Evolutionary conservation across 2,329 filamentous ascomycete species (phyloP).

Genomic region (Rhynchosporium secalis): DNA sequence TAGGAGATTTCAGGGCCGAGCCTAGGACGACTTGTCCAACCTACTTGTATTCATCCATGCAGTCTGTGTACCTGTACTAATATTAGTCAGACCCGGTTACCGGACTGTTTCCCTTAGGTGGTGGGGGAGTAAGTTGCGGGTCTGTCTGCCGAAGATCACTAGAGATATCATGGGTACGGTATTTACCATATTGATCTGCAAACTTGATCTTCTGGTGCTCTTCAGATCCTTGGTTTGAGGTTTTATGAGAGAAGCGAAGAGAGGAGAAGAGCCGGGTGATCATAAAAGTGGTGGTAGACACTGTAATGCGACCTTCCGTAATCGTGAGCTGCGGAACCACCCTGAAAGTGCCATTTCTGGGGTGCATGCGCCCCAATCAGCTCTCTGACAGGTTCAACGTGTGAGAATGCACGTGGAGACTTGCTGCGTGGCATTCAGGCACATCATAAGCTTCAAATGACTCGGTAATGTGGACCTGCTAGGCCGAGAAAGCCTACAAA

Average conservation of each 20-base stretch:
- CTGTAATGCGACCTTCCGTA: conserved; percentile 5
- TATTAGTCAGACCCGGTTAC: no score
- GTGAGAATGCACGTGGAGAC: not conserved
- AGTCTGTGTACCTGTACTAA: no score
- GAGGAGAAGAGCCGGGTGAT: not conserved
- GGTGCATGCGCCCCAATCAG: conserved; percentile 8
- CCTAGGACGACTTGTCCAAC: not conserved
- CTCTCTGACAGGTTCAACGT: not conserved
- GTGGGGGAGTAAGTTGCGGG: no score
- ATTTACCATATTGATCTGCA: not conserved
- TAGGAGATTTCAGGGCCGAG: not conserved
- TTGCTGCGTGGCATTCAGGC: conserved; percentile 2
- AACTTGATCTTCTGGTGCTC: no score
- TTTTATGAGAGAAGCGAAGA: not conserved
- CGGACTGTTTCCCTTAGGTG: no score
- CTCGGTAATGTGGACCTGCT: conserved; percentile 12
- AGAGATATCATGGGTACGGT: not conserved
- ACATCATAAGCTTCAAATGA: not conserved
- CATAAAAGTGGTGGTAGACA: not conserved
- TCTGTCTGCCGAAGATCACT: not conserved
- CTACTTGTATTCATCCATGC: not conserved
- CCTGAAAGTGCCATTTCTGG: not conserved
- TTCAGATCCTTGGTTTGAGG: not conserved
- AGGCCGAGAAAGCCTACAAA: not conserved
- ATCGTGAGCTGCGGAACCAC: not conserved